phyloP scores from a whole-genome alignment of 2,329 filamentous ascomycete species.

The Botrytis pseudocinerea region DNA sequence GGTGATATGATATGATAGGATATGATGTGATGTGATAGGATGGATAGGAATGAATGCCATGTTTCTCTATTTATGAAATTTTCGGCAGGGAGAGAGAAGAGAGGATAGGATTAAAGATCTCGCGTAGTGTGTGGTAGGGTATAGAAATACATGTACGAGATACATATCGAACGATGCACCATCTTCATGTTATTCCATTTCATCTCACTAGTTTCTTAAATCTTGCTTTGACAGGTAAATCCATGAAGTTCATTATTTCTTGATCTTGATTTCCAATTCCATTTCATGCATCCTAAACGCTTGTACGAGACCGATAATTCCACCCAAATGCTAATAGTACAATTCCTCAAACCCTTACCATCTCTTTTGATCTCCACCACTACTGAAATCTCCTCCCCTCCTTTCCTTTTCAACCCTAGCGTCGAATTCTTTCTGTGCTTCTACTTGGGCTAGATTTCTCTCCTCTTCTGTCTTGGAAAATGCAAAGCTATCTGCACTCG shows the following conservation, averaged over 20 bases:
- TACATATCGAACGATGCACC: too few relatives aligned
- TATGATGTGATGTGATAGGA: too few relatives aligned
- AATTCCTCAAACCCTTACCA: slow-evolving; percentile 27
- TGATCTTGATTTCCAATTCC: background rate
- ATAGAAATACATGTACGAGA: too few relatives aligned
- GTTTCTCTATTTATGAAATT: too few relatives aligned
- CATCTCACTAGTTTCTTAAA: too few relatives aligned
- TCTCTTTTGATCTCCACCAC: slow-evolving; percentile 32
- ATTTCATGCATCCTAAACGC: background rate
- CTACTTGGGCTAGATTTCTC: slow-evolving; percentile 29
- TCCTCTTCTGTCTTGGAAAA: slow-evolving; percentile 34
- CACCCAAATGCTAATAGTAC: background rate
- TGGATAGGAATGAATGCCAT: too few relatives aligned
- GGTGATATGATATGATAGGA: too few relatives aligned
- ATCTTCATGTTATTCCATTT: too few relatives aligned
- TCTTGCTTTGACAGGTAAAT: background rate
- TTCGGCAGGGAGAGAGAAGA: too few relatives aligned
- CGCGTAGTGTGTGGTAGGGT: too few relatives aligned
- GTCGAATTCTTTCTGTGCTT: slow-evolving; percentile 41
- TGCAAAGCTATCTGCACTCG: slow-evolving; percentile 31
- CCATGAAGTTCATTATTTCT: background rate
- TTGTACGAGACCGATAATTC: too few relatives aligned
- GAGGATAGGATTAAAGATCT: too few relatives aligned
- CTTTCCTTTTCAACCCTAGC: slow-evolving; percentile 39
- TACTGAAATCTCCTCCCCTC: slow-evolving; percentile 36